A percentile compares a stretch with the other conserved stretches of the same genome.
phyloP scores from a whole-genome alignment of 768 basidiomycete genomes.

The Phallus indusiatus region DNA sequence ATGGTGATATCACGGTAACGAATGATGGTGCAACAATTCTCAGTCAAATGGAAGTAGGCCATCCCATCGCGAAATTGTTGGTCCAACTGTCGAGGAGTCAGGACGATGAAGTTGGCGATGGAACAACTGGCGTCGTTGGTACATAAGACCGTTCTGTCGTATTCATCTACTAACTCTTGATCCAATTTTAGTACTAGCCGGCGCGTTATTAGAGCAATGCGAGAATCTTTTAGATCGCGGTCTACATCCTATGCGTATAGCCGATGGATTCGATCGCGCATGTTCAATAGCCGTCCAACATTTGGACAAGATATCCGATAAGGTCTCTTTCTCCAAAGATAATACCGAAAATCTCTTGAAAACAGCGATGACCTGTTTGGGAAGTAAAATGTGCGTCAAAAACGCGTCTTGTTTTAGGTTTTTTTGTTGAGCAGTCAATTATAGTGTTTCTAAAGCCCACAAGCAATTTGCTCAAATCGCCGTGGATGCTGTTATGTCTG shows the following conservation, averaged over 20 bases:
- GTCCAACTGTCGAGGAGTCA: slow-evolving; percentile 96
- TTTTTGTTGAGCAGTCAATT: not conserved
- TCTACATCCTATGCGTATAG: slow-evolving; percentile 97
- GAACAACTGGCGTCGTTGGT: slow-evolving; percentile 99
- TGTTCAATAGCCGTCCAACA: slow-evolving; percentile 85
- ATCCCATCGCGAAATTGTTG: slow-evolving; percentile 96
- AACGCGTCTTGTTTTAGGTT: slow-evolving; percentile 2
- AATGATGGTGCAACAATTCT: slow-evolving; percentile 99
- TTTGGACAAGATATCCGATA: slow-evolving; percentile 85
- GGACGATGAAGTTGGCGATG: slow-evolving; percentile 99
- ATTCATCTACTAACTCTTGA: not conserved
- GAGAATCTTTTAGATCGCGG: slow-evolving; percentile 97
- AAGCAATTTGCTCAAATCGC: slow-evolving; percentile 95
- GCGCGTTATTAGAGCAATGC: slow-evolving; percentile 90
- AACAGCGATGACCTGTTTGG: slow-evolving; percentile 91
- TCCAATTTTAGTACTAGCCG: slow-evolving; percentile 71
- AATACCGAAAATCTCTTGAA: slow-evolving; percentile 86
- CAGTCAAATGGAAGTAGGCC: slow-evolving; percentile 98
- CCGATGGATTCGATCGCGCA: slow-evolving; percentile 96
- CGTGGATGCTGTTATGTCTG: slow-evolving; percentile 90
- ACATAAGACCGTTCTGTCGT: slow-evolving; percentile 26
- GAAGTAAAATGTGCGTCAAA: slow-evolving; percentile 84
- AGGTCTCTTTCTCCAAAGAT: slow-evolving; percentile 71
- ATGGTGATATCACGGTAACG: slow-evolving; percentile 98
- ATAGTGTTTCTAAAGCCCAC: slow-evolving; percentile 93